phyloP scores from a whole-genome alignment of 2,329 filamentous ascomycete species.

The Aspergillus udagawae region DNA sequence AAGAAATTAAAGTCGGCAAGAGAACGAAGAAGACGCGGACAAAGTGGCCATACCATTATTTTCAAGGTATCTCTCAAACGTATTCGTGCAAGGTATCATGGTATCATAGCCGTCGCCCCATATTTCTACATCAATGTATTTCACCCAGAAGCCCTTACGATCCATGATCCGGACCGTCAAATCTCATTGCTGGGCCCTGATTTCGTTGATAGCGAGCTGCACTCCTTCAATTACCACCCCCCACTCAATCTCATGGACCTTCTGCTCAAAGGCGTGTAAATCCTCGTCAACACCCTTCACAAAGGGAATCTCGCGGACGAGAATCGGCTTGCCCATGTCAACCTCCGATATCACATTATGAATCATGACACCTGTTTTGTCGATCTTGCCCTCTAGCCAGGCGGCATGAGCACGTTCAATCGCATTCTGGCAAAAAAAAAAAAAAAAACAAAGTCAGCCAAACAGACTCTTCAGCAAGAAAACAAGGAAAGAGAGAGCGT shows the following conservation, averaged over 20 bases:
- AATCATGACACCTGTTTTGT: conserved; percentile 77
- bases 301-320: conserved; percentile 64
- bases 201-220: conserved; percentile 30
- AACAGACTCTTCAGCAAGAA: not conserved
- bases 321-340: conserved; percentile 71
- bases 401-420: conserved; percentile 75
- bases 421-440: conserved; percentile 50
- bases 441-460: not conserved
- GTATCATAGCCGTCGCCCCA: not conserved
- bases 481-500: not conserved
- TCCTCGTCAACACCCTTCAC: conserved; percentile 59
- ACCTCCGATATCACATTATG: conserved; percentile 80
- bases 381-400: conserved; percentile 63
- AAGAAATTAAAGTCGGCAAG: not conserved
- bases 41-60: not conserved
- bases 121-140: not conserved
- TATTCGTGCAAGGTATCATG: not conserved
- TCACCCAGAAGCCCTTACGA: not conserved
- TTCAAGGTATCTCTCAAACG: not conserved
- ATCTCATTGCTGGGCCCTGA: conserved; percentile 19
- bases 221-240: conserved; percentile 72
- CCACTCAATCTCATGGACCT: conserved; percentile 75
- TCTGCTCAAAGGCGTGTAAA: conserved; percentile 63
- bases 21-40: not conserved
- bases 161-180: not conserved